Evolutionary conservation across 1,139 yeast species (phyloP).

Genomic region (Geotrichum candidum): DNA sequence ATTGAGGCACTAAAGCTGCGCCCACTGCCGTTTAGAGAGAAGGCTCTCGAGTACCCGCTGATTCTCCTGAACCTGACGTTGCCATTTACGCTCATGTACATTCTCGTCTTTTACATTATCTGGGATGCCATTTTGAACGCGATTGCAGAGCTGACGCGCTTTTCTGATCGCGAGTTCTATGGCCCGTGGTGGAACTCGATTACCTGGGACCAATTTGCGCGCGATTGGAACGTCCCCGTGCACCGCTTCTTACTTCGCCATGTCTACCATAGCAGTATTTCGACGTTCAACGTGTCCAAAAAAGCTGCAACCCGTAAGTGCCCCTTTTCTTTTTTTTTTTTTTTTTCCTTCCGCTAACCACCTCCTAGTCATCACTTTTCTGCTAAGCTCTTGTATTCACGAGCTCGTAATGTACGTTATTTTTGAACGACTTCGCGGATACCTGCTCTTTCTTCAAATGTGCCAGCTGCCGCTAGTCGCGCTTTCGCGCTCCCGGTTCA

Average conservation of each 20-base stretch:
- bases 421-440: slow-evolving; percentile 74
- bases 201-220: slow-evolving; percentile 88
- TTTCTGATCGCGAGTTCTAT: slow-evolving; percentile 87
- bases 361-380: slow-evolving; percentile 57
- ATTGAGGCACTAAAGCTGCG: slow-evolving; percentile 51
- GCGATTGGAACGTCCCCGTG: slow-evolving; percentile 96
- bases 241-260: slow-evolving; percentile 84
- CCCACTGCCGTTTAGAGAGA: slow-evolving; percentile 42
- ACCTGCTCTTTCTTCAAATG: slow-evolving; percentile 77
- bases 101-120: slow-evolving; percentile 76
- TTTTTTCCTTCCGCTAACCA: background rate
- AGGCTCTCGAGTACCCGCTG: slow-evolving; percentile 50
- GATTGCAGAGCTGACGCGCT: slow-evolving; percentile 77
- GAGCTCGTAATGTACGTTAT: slow-evolving; percentile 90
- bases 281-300: slow-evolving; percentile 64
- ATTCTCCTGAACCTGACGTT: slow-evolving; percentile 73
- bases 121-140: slow-evolving; percentile 92
- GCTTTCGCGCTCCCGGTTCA: slow-evolving; percentile 33
- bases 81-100: slow-evolving; percentile 56
- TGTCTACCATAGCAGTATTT: slow-evolving; percentile 86
- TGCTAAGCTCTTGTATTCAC: slow-evolving; percentile 76
- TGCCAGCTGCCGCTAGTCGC: slow-evolving; percentile 47
- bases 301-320: slow-evolving; percentile 49
- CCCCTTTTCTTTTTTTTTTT: background rate
- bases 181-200: slow-evolving; percentile 98